Base-by-base conservation (phyloP, 768 basidiomycete species). In the Chalciporus piperatus region DNA sequence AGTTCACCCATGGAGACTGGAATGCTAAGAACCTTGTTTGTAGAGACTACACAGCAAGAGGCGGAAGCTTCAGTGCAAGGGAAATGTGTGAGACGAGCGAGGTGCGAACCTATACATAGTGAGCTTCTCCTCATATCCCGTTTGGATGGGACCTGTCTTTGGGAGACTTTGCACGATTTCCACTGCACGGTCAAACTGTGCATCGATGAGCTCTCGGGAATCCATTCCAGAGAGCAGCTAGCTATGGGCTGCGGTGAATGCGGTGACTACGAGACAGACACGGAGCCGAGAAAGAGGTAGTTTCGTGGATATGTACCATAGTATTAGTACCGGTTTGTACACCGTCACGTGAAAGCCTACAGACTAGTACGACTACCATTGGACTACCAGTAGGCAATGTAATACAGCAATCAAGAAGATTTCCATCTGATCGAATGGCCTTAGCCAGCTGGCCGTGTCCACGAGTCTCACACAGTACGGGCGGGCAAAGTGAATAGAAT, bases 81-180 rank as follows among this genome's bases (percentile, higher is more conserved):
- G 14, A n/a, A 20, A 32, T 38, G 17, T 10, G 20, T 35, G 3
- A 23, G 19, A 10, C n/a, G 25, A 50, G 32, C 10, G 32, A 47
- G 25, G 42, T 27, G 65, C 79, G 30, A 54, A 87, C 87, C 91
- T 91, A 66, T 98, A 98, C 83, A 98, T 92, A 11, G 83, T 81
- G 13, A 98, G 73, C 68, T 98, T 98, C 67, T 96, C 93, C 59
- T 97, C 94, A 65, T 98, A 97, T 57, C 83, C 89, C 0, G 94
- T 97, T 68, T 97, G 93, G 62, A 98, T 93, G 27, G 94, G 92
- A 1, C 95, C 93, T 10, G 84, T 91, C 76, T 96, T 96, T 1
- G 95, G 93, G 28, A 97, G 74, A 51, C 89, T 73, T 67, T 98
- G 95, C 4, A 97, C 87, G 49, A 98, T 96, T 69, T 95, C 87